Conservation (phyloP, 2,329 filamentous ascomycete genomes). For the Botryotinia narcissicola region DNA sequence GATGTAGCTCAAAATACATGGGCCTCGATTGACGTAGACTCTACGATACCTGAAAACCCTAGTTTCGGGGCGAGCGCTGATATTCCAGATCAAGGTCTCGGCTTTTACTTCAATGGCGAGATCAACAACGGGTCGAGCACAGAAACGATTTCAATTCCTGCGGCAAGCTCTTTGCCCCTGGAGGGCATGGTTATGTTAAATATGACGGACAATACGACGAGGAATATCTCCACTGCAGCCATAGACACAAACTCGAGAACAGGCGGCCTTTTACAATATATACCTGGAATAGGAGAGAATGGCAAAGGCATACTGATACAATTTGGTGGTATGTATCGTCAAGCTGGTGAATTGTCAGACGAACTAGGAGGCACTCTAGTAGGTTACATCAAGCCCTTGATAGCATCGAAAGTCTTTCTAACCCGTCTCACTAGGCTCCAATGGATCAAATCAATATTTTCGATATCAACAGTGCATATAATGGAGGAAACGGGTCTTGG, state of each 20-base stretch:
- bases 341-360: neutral
- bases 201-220: conserved; percentile 38
- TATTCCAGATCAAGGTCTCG: conserved; percentile 22
- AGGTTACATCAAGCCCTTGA: neutral
- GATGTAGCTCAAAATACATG: conserved; percentile 12
- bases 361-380: conserved; percentile 17
- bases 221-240: conserved; percentile 41
- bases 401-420: neutral
- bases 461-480: conserved; percentile 41
- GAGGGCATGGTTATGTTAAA: conserved; percentile 44
- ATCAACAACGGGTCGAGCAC: conserved; percentile 18
- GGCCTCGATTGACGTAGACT: neutral
- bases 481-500: conserved; percentile 39
- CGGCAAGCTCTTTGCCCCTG: conserved; percentile 26
- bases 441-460: conserved; percentile 43
- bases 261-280: conserved; percentile 42
- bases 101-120: conserved; percentile 30
- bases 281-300: conserved; percentile 39
- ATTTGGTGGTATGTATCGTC: conserved; percentile 39
- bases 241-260: conserved; percentile 39
- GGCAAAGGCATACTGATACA: conserved; percentile 43
- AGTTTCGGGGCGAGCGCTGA: conserved; percentile 21
- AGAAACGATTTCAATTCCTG: conserved; percentile 5
- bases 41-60: conserved; percentile 14
- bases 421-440: conserved; percentile 4